Evolutionary conservation across 2,329 filamentous ascomycete genomes (phyloP), one percentile per base, ranked within the genome.

Genomic region (Paraconiothyrium sp.): DNA sequence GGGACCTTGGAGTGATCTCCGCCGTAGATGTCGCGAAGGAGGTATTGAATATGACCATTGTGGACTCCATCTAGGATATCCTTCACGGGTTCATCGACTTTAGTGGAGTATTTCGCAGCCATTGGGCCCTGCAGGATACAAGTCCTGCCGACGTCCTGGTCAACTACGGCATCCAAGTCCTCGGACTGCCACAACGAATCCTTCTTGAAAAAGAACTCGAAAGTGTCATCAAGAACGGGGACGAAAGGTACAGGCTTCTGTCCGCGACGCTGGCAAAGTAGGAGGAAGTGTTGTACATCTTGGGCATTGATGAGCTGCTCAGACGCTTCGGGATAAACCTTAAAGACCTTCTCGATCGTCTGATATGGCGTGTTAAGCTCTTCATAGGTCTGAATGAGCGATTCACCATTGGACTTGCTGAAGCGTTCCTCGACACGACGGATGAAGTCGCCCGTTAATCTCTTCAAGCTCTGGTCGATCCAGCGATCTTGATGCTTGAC

Each of bases 151-250:
- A 99, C 95, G 76, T 99, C 96, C 81, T 98, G 95, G 70, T 86
- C 94, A 63, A 97, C 94, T 60, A 99, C 94, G 57, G 95, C 95
- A 74, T 96, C 94, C 11, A 99, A 85, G 74, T 99, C 95, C 81
- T 99, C 95, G 0, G 95, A 98, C 82, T 99, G 95, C 95, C 95
- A 99, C 8, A 99, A 87, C 1, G 95, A 99, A 79, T 99, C 95
- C 84, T 99, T 99, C 89, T 99, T 99, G 90, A 99, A 99, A 84
- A 93, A 99, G 82, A 96, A 97, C 78, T 99, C 95, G 69, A 99
- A 99, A 77, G 94, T 97, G 66, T 97, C 93, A 72, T 99, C 95
- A 24, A 99, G 86, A n/a, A 91, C 86, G 5, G 95, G 95, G 34
- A 99, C 94, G 77, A 99, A 99, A 0, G 94, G 95, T 32, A 96